A percentile compares a stretch with the other conserved stretches of the same genome.
phyloP scores from a whole-genome alignment of 805 yeast genomes.

The Jamesozyma jinghongensis region DNA sequence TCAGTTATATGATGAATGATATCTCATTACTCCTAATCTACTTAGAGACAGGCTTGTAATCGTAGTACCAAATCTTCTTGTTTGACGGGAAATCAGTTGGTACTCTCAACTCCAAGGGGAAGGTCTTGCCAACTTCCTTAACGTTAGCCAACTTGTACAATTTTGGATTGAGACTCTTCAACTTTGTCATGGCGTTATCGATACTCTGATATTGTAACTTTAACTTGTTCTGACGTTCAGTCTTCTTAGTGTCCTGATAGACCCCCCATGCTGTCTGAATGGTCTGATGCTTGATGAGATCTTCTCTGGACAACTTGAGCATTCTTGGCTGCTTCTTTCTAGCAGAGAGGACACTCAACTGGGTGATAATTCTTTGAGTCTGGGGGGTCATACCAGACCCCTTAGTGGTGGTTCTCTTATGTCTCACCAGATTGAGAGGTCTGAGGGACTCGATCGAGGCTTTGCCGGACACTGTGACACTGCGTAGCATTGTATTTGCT shows the following conservation, averaged over 20 bases:
- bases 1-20: too few species aligned
- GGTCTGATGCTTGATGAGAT: conserved; percentile 73
- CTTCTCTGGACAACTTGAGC: conserved; percentile 62
- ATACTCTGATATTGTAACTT: conserved; percentile 57
- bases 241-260: conserved; percentile 45
- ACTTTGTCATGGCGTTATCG: conserved; percentile 61
- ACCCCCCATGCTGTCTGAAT: conserved; percentile 77
- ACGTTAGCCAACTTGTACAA: conserved; percentile 56
- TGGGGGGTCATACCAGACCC: conserved; percentile 34
- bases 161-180: conserved; percentile 42
- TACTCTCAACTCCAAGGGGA: conserved; percentile 74
- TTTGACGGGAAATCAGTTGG: conserved; percentile 89
- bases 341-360: conserved; percentile 75
- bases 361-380: conserved; percentile 40
- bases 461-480: neutral
- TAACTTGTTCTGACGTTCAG: conserved; percentile 35
- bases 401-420: conserved; percentile 40
- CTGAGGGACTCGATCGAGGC: neutral
- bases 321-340: conserved; percentile 81
- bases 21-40: too few species aligned
- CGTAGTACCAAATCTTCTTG: conserved; percentile 17
- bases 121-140: conserved; percentile 48
- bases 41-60: conserved; percentile 1
- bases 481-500: neutral
- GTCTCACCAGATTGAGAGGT: conserved; percentile 31